Evolutionary conservation across 108 stramenopile genomes (phyloP).

Genomic region (Cyclotella baltica): DNA sequence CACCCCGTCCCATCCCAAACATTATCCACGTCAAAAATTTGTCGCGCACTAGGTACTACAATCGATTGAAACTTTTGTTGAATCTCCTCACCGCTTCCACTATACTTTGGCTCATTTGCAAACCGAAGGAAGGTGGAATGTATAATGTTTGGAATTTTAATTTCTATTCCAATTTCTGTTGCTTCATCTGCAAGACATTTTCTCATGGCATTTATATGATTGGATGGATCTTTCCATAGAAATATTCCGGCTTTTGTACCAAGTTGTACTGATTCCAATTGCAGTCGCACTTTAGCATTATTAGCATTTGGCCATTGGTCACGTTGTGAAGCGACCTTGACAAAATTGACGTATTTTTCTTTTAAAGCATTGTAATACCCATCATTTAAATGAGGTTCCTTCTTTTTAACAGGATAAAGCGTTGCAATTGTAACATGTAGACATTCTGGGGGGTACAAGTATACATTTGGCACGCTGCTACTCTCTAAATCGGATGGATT

Average conservation of each 20-base stretch:
- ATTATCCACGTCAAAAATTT: not conserved
- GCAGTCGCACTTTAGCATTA: not conserved
- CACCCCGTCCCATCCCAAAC: not conserved
- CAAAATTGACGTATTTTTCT: not conserved
- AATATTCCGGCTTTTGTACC: slow-evolving; percentile 5
- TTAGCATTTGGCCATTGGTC: not conserved
- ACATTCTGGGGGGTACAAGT: not conserved
- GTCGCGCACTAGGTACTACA: not conserved
- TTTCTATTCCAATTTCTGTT: not conserved
- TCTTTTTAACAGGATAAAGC: not conserved
- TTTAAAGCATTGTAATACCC: not conserved
- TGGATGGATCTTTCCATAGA: not conserved
- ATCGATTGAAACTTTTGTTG: slow-evolving; percentile 11
- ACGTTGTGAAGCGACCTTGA: slow-evolving; percentile 2
- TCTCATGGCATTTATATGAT: not conserved
- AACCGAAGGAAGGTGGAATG: slow-evolving; percentile 6
- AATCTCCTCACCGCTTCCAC: slow-evolving; percentile 10
- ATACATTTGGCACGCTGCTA: not conserved
- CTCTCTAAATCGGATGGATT: not conserved
- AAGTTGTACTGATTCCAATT: slow-evolving; percentile 5
- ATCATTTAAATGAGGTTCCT: not conserved
- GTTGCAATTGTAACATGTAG: slow-evolving; percentile 10
- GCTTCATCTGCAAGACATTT: not conserved
- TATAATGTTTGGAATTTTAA: slow-evolving; percentile 2
- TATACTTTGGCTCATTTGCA: not conserved